Evolutionary conservation across 2,329 filamentous ascomycete genomes (phyloP).

Genomic region (Zymoseptoria pseudotritici): DNA sequence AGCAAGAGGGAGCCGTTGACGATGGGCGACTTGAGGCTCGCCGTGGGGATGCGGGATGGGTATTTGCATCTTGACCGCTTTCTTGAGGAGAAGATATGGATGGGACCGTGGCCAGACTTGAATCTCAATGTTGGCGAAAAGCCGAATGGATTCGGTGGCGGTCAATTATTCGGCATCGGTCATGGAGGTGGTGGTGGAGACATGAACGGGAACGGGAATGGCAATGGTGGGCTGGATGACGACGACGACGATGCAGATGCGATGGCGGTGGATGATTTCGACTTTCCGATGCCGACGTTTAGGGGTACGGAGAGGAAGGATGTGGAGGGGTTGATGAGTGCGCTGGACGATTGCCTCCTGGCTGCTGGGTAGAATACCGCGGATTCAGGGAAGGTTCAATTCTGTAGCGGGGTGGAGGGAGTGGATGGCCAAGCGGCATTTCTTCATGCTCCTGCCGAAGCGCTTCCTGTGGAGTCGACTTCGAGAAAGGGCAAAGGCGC

Average conservation of each 20-base stretch:
- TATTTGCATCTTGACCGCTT: constrained; percentile 72
- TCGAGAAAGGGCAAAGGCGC: not conserved
- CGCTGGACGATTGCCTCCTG: constrained; percentile 34
- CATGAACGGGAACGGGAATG: constrained; percentile 44
- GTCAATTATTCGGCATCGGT: not conserved
- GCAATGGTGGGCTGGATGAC: constrained; percentile 24
- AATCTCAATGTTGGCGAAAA: constrained; percentile 7
- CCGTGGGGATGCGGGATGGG: constrained; percentile 66
- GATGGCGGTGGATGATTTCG: constrained; percentile 31
- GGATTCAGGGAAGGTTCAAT: not conserved
- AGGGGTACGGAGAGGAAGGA: constrained; percentile 28
- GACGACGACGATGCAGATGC: constrained; percentile 26
- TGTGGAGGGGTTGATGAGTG: constrained; percentile 25
- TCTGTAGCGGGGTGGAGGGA: not conserved
- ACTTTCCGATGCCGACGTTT: constrained; percentile 28
- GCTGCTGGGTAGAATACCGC: constrained; percentile 20
- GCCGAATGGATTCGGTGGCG: constrained; percentile 18
- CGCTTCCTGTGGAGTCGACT: not conserved
- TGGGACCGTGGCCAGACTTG: constrained; percentile 20
- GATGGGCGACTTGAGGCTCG: constrained; percentile 70
- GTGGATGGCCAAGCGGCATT: not conserved
- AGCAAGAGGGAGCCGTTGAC: constrained; percentile 64
- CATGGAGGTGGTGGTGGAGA: no score
- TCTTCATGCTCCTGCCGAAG: not conserved
- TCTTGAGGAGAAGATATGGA: constrained; percentile 60